These are phyloP conservation scores for Leccinellum luteum DNA, from an alignment of 768 basidiomycete species.

Conservation along the genomic window DNA sequence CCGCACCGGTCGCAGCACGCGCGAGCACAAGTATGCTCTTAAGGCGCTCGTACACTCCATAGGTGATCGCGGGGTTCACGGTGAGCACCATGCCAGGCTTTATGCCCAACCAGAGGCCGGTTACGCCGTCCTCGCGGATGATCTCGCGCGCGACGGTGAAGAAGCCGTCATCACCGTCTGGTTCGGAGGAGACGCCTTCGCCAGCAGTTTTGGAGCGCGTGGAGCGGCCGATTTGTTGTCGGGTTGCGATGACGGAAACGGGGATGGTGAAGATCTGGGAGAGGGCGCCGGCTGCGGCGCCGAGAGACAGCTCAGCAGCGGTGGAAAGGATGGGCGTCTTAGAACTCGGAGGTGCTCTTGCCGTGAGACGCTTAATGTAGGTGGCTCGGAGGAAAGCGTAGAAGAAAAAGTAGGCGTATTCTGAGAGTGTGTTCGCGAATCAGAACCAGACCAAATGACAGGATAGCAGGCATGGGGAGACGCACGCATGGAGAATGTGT, in stretches of 20 bases:
- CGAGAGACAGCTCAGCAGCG: conserved; percentile 78
- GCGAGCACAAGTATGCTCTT: conserved; percentile 70
- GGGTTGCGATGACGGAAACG: conserved; percentile 94
- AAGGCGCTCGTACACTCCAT: conserved; percentile 90
- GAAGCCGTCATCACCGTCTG: conserved; percentile 63
- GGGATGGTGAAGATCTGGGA: conserved; percentile 99
- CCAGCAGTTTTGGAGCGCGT: background rate
- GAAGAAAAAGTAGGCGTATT: conserved; percentile 99
- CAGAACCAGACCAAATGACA: background rate
- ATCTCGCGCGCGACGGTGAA: conserved; percentile 80
- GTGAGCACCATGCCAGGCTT: conserved; percentile 94
- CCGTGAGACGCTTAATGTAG: conserved; percentile 70
- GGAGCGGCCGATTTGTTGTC: conserved; percentile 83
- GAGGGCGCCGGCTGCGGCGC: conserved; percentile 89
- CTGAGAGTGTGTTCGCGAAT: conserved; percentile 37
- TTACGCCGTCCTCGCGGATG: conserved; percentile 81
- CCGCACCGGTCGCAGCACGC: conserved; percentile 40
- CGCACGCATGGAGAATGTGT: conserved; percentile 94
- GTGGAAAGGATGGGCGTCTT: conserved; percentile 66
- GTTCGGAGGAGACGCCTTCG: background rate
- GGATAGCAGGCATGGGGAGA: background rate
- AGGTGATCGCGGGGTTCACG: conserved; percentile 96
- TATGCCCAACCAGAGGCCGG: conserved; percentile 90
- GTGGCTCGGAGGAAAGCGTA: conserved; percentile 87
- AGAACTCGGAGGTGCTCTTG: conserved; percentile 56